Conservation (phyloP, 805 yeast genomes). For the Danielia reshetovae region DNA sequence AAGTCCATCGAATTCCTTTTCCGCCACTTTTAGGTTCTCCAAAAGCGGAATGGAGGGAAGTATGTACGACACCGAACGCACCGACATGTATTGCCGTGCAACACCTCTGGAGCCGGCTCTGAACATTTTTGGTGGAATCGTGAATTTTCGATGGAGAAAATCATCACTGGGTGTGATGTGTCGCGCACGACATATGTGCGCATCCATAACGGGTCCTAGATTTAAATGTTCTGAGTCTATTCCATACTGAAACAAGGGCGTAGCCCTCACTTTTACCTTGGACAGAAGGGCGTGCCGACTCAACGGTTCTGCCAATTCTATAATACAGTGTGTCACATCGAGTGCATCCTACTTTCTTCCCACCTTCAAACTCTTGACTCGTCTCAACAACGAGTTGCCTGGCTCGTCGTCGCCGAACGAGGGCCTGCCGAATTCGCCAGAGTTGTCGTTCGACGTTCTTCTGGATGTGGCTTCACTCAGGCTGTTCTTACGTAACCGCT, state of each 20-base stretch:
- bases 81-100: too few species aligned
- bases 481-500: conserved; percentile 49
- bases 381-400: conserved; percentile 55
- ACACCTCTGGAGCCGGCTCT: conserved; percentile 1
- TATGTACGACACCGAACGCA: conserved; percentile 26
- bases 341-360: conserved; percentile 38
- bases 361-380: conserved; percentile 88
- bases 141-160: too few species aligned
- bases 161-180: too few species aligned
- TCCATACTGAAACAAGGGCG: too few species aligned
- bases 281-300: too few species aligned
- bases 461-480: conserved; percentile 27
- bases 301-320: conserved; percentile 1
- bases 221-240: too few species aligned
- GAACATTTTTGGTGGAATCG: conserved; percentile 2
- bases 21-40: conserved; percentile 24
- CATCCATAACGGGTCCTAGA: too few species aligned
- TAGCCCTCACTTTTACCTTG: too few species aligned
- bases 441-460: conserved; percentile 27
- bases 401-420: conserved; percentile 14
- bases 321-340: conserved; percentile 1
- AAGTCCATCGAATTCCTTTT: conserved; percentile 46
- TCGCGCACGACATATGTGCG: too few species aligned
- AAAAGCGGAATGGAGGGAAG: conserved; percentile 31
- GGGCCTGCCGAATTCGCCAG: conserved; percentile 12